These are phyloP conservation scores for Coemansia sp. DNA, from an alignment of 192 early-diverging fungal genomes.

Conservation along the genomic window DNA sequence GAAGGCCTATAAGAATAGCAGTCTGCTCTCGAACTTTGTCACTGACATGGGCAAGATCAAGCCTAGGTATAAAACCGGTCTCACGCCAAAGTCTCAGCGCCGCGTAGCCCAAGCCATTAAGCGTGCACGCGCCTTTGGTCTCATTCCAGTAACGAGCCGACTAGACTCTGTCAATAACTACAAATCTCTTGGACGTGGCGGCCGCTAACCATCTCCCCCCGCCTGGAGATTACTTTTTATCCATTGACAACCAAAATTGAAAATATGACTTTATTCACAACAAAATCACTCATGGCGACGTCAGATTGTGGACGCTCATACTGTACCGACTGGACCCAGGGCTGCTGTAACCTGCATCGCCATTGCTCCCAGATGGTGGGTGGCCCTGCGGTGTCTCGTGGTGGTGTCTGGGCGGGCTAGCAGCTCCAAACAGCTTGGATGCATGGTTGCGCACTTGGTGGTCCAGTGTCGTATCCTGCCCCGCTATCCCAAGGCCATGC, in stretches of 20 bases:
- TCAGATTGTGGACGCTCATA: slow-evolving; percentile 54
- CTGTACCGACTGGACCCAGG: slow-evolving; percentile 38
- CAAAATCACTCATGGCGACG: slow-evolving; percentile 23
- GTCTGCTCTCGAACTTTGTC: slow-evolving; percentile 60
- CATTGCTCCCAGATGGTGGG: background rate
- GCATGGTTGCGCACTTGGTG: slow-evolving; percentile 22
- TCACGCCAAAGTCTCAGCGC: slow-evolving; percentile 65
- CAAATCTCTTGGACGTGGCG: slow-evolving; percentile 19
- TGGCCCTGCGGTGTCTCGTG: slow-evolving; percentile 13
- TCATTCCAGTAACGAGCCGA: slow-evolving; percentile 54
- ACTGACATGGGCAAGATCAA: slow-evolving; percentile 65
- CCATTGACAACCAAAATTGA: slow-evolving; percentile 1
- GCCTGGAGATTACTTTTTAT: background rate
- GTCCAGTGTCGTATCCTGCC: slow-evolving; percentile 12
- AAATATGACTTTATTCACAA: slow-evolving; percentile 3
- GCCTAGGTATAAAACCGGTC: slow-evolving; percentile 61
- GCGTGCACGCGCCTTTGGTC: slow-evolving; percentile 61
- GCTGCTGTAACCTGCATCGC: slow-evolving; percentile 17
- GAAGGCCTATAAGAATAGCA: slow-evolving; percentile 58
- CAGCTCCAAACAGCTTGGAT: slow-evolving; percentile 5
- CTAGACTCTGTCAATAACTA: slow-evolving; percentile 23
- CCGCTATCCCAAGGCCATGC: background rate
- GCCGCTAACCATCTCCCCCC: background rate
- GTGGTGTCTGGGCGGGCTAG: background rate
- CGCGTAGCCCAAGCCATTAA: slow-evolving; percentile 64